Percentiles rank a stretch among this genome's conserved stretches.
Conservation (phyloP, 148 eudicot genomes). For the Nepenthes gracilis region DNA sequence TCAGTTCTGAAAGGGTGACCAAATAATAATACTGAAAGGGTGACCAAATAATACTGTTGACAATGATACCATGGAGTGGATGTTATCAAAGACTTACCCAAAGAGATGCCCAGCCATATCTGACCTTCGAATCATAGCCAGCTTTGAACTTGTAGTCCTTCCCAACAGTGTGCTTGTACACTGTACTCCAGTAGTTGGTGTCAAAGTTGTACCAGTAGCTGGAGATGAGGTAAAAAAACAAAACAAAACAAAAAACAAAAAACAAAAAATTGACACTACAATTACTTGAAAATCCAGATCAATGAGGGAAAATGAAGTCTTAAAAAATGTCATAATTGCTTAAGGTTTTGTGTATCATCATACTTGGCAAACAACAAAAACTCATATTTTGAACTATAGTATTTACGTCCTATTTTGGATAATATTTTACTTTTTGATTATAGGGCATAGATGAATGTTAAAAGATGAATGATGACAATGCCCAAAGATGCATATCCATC, state of each 20-base stretch:
- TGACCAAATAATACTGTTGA: too few relatives aligned
- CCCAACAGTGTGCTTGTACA: conserved; percentile 77
- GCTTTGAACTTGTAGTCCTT: conserved; percentile 92
- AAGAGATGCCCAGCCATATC: conserved; percentile 94
- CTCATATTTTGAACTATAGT: too few relatives aligned
- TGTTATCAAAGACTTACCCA: conserved; percentile 48
- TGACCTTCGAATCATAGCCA: conserved; percentile 85
- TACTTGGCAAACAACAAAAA: too few relatives aligned
- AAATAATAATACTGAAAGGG: too few relatives aligned
- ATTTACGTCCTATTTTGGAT: too few relatives aligned
- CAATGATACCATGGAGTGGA: background rate
- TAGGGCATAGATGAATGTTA: too few relatives aligned
- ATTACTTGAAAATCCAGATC: background rate
- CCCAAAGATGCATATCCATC: background rate
- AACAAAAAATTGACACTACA: background rate
- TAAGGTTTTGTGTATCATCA: too few relatives aligned
- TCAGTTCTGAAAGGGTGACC: too few relatives aligned
- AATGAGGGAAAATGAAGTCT: background rate
- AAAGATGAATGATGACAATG: too few relatives aligned
- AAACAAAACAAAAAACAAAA: background rate
- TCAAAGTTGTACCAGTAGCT: conserved; percentile 90
- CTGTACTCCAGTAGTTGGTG: conserved; percentile 78
- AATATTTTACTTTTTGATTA: too few relatives aligned
- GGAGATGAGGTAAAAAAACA: conserved; percentile 9
- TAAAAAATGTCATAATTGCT: background rate